Evolutionary conservation across 2,329 filamentous ascomycete species (phyloP), one percentile per base, ranked within the genome.

Genomic region (Leptographium procerum): DNA sequence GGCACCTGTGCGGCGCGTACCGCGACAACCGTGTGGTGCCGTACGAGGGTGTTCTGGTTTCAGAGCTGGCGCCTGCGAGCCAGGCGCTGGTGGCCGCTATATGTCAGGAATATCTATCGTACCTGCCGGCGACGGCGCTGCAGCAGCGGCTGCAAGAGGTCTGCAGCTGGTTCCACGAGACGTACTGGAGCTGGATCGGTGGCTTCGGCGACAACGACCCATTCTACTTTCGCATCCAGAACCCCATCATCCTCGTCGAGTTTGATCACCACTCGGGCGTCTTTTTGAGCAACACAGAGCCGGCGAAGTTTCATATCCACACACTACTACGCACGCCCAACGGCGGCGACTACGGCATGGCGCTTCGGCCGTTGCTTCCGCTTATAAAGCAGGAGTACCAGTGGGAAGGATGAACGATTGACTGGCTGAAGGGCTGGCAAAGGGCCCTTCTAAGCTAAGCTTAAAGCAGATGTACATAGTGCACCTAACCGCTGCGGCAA

Each of bases 191-290:
- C 67, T 92, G 88, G 87, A 91, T 91, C 57, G 88, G 88, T 4
- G 83, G 81, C 0, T 87, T 74, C 61, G 81, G 76, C 0, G 76
- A 88, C 56, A 71, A 80, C 0, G 87, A 91, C 67, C 75, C 88
- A 0, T 92, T 89, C 65, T 92, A 91, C 69, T 92, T 85, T 65
- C 78, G 88, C 0, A 79, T 92, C 4, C 88, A 92, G 70, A 89
- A 82, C 63, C 87, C 87, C 0, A 87, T 91, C 0, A 75, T 89
- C 0, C 73, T 91, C 2, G 74, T 86, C 56, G 88, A 92, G 75
- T 88, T 92, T 65, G 88, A 91, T 65, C 86, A 90, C 66, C 88
- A 91, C 69, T 88, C 83, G 0, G 87, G 88, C 0, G 88, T 91
- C 0, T 91, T 91, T 64, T 69, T 92, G 65, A 83, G 78, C 1